These are phyloP conservation scores for Dendrobium huoshanense DNA, from an alignment of 106 monocot species.

Conservation along the genomic window DNA sequence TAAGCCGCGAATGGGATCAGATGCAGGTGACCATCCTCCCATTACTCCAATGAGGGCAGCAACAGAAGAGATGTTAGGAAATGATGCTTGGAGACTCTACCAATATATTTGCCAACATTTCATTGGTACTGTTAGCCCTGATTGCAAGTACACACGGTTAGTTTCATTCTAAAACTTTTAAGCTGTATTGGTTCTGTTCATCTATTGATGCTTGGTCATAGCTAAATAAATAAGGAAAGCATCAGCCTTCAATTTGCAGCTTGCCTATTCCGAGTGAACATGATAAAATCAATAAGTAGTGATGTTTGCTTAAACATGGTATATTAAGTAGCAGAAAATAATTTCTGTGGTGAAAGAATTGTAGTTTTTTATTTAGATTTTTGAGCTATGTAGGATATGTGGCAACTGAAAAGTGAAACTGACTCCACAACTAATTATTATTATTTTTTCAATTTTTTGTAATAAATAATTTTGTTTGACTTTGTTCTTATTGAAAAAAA, in stretches of 20 bases:
- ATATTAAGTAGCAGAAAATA: background rate
- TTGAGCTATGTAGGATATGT: background rate
- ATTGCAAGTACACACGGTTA: slow-evolving; percentile 89
- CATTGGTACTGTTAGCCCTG: slow-evolving; percentile 81
- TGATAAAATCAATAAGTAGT: background rate
- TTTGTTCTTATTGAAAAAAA: too few relatives aligned
- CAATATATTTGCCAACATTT: slow-evolving; percentile 95
- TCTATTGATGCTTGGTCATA: background rate
- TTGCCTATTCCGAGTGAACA: background rate
- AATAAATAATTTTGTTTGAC: too few relatives aligned
- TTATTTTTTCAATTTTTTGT: too few relatives aligned
- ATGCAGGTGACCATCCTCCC: slow-evolving; percentile 96
- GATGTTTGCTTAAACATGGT: background rate
- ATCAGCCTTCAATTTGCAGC: background rate
- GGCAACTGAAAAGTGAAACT: background rate
- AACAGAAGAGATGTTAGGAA: slow-evolving; percentile 78
- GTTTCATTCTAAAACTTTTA: background rate
- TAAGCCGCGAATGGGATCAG: slow-evolving; percentile 75
- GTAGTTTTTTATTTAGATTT: slow-evolving; percentile 2
- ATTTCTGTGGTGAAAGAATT: background rate
- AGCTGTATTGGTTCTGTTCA: background rate
- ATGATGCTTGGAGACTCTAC: slow-evolving; percentile 94
- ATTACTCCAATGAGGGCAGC: slow-evolving; percentile 89
- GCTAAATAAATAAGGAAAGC: background rate
- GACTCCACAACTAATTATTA: background rate